A percentile compares a stretch with the other conserved stretches of the same genome.
These are phyloP conservation scores for Leptographium wingfieldii DNA, from an alignment of 2,329 filamentous ascomycete genomes.

Conservation along the genomic window DNA sequence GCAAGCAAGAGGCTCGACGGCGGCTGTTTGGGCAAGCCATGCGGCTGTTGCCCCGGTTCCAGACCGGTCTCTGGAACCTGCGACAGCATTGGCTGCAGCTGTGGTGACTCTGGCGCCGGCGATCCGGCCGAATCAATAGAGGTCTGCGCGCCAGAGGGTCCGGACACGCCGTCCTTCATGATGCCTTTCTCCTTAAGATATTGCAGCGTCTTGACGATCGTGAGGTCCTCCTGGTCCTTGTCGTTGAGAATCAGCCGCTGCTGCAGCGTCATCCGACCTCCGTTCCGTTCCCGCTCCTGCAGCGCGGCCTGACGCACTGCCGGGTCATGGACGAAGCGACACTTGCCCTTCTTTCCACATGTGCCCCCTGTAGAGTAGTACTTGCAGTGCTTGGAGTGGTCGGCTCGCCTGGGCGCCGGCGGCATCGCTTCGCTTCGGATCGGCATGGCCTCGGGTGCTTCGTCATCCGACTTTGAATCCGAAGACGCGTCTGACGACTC, in stretches of 20 bases:
- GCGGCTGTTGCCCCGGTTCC: background rate
- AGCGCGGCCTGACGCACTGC: slow-evolving; percentile 50
- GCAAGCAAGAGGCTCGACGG: background rate
- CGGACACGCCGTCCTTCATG: slow-evolving; percentile 22
- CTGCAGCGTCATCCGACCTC: slow-evolving; percentile 52
- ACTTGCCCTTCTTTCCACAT: slow-evolving; percentile 64
- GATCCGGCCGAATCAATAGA: background rate
- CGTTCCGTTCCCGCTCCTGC: slow-evolving; percentile 50
- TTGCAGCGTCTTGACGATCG: slow-evolving; percentile 52
- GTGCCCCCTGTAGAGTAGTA: slow-evolving; percentile 57
- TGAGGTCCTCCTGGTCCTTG: slow-evolving; percentile 54
- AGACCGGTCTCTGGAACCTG: background rate
- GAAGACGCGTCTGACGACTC: slow-evolving; percentile 25
- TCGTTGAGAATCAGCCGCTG: slow-evolving; percentile 55
- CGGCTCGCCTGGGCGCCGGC: slow-evolving; percentile 41
- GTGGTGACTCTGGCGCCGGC: background rate
- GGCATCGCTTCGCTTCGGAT: slow-evolving; percentile 27
- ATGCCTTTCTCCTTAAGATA: slow-evolving; percentile 50
- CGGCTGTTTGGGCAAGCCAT: background rate
- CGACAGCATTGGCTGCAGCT: background rate
- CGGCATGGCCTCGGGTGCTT: slow-evolving; percentile 42
- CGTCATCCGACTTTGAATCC: slow-evolving; percentile 41
- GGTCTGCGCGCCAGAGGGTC: background rate
- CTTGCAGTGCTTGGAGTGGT: slow-evolving; percentile 55
- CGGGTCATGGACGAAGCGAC: slow-evolving; percentile 57